Evolutionary conservation across 139 green algal species (phyloP).

Genomic region (Astrephomene gubernaculifera): DNA sequence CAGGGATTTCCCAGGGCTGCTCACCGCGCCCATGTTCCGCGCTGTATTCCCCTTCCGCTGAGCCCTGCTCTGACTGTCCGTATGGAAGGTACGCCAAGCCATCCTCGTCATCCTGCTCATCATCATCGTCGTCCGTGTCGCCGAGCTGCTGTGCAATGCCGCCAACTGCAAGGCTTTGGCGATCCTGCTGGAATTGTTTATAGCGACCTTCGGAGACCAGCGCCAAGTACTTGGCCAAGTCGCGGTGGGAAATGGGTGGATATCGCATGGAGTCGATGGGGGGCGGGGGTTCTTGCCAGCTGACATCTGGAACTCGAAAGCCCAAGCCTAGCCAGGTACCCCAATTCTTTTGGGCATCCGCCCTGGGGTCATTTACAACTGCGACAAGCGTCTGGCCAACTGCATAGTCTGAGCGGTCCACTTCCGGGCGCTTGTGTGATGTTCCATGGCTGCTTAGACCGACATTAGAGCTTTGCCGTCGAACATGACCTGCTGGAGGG

Average conservation of each 20-base stretch:
- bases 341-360: conserved; percentile 37
- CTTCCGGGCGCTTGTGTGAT: not conserved
- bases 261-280: conserved; percentile 62
- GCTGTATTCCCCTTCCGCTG: too few relatives aligned
- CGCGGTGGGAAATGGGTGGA: conserved; percentile 50
- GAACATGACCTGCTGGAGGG: not conserved
- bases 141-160: conserved; percentile 26
- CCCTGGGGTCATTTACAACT: conserved; percentile 65
- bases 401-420: conserved; percentile 23
- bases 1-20: too few relatives aligned
- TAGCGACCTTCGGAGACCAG: conserved; percentile 46
- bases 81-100: not conserved
- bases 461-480: not conserved
- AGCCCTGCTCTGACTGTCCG: too few relatives aligned
- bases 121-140: not conserved
- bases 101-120: conserved; percentile 19
- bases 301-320: conserved; percentile 36
- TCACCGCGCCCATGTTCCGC: too few relatives aligned
- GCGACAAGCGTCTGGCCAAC: conserved; percentile 61
- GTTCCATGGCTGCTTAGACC: conserved; percentile 28
- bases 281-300: conserved; percentile 49
- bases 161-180: conserved; percentile 49
- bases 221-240: conserved; percentile 57
- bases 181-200: conserved; percentile 56
- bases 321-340: conserved; percentile 46